Evolutionary conservation across 2,329 filamentous ascomycete genomes (phyloP), one percentile per base, ranked within the genome.

Genomic region (Cladosporium halotolerans): DNA sequence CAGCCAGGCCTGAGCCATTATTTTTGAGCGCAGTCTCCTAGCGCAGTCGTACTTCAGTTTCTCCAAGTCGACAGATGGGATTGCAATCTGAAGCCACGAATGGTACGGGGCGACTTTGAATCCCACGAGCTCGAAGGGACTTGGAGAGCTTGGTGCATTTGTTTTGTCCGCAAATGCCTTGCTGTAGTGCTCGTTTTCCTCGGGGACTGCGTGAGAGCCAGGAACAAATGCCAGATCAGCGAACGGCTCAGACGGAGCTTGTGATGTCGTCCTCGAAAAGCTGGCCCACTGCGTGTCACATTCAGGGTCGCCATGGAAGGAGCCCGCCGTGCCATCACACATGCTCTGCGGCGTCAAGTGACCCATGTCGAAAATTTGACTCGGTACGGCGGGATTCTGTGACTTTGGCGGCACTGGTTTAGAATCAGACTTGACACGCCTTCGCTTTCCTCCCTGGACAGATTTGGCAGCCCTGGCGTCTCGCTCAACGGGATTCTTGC

Each of bases 1-100:
- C n/a, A 66, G 55, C 64, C 64, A 68, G 18, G 55, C 43, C 23
- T 55, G 43, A 9, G 57, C 50, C 51, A 68, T 63, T 5, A 60
- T 58, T 28, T 51, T 16, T 8, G 36, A 46, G 8, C 51, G 43
- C 28, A 53, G 31, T 16, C 43, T 43, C 36, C 38, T 33, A 10
- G 36, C 45, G 19, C 51, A 53, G 8, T 34, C 44, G 18, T 55
- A 63, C 34, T 68, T 67, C 16, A 68, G 49, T 41, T 60, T 55
- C 14, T 59, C 56, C 1, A 66, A 56, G 43, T 63, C 55, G 34
- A 67, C 50, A 2, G 42, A 36, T 3, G 60, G 57, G 46, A 61
- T 57, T 3, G 55, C 34, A 11, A 60, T 53, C 7, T 51, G 54
- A 11, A 63, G 60, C 58, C 57, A 63, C 5, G 56, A 57, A 28